Evolutionary conservation across 164 flowering plant genomes (phyloP), one percentile per base, ranked within the genome.

Genomic region (Stephania yunnanensis): DNA sequence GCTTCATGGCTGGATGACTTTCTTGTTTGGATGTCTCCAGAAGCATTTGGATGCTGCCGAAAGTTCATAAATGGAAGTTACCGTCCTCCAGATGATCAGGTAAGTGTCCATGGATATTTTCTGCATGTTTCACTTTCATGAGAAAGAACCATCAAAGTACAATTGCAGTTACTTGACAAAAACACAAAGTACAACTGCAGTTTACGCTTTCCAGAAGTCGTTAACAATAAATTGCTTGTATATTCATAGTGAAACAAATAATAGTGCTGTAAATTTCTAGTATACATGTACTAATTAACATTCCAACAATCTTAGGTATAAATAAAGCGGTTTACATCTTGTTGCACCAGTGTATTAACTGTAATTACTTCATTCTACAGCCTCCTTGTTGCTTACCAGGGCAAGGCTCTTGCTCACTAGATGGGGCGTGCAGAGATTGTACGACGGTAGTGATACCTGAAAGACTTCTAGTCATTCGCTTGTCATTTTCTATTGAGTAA

Each of bases 1-100:
- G 99, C 99, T 71, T 96, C 99, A 74, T 96, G 99, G 99, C 97
- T 96, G 79, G 99, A 96, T 84, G 99, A 96, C 75, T 96, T 89
- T 82, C 92, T 96, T 73, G 94, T 96, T 76, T 96, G 99, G 99
- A 73, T 96, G 75, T 94, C 99, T 70, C 98, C 99, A 45, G 98
- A 96, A 85, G 99, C 99, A 74, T 96, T 96, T 87, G 98, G 97
- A 52, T 96, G 99, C 85, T 94, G 99, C 71, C 86, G 99, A 68
- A 94, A 92, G 82, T 96, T 91, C 74, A 86, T 86, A 48, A 94
- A 96, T 90, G 95, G 91, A 78, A 92, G 80, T 77, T 96, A 88
- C 71, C 94, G 99, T 69, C 98, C 99, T 19, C 99, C 98, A 44
- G 89, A 91, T 90, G 99, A 96, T 82, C 99, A 96, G 98, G 98